These are phyloP conservation scores for Aureobasidium sp. DNA, from an alignment of 2,329 filamentous ascomycete genomes.

Conservation along the genomic window DNA sequence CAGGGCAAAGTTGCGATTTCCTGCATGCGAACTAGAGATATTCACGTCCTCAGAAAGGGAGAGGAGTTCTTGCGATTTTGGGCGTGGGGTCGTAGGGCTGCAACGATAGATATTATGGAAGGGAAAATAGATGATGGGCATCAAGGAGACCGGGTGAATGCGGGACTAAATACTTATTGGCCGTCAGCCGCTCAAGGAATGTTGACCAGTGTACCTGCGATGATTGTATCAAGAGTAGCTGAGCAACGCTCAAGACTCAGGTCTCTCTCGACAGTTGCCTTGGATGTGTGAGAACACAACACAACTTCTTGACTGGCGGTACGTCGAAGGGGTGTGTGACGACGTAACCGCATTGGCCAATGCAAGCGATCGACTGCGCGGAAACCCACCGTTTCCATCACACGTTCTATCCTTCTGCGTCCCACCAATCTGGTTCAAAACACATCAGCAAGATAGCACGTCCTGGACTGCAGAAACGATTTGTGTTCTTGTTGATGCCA, in stretches of 20 bases:
- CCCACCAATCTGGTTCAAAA: neutral
- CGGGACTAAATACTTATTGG: conserved; percentile 3
- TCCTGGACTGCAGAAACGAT: neutral
- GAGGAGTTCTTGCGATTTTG: conserved; percentile 4
- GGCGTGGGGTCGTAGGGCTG: conserved; percentile 6
- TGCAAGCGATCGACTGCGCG: conserved; percentile 1
- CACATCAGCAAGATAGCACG: neutral
- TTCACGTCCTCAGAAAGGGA: neutral
- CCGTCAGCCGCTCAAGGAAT: conserved; percentile 7
- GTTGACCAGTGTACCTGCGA: neutral
- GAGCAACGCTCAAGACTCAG: neutral
- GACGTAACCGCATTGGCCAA: conserved; percentile 6
- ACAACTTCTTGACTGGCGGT: neutral
- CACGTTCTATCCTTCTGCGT: neutral
- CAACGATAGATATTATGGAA: conserved; percentile 6
- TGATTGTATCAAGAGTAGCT: neutral
- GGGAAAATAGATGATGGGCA: conserved; percentile 8
- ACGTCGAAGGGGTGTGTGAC: conserved; percentile 3
- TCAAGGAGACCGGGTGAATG: conserved; percentile 3
- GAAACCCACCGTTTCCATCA: neutral
- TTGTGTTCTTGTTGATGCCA: neutral
- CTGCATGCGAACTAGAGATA: neutral
- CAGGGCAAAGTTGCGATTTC: conserved; percentile 1
- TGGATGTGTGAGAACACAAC: neutral
- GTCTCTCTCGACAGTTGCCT: neutral